phyloP scores from a whole-genome alignment of 2,329 filamentous ascomycete species.

The Stenocarpella maydis region DNA sequence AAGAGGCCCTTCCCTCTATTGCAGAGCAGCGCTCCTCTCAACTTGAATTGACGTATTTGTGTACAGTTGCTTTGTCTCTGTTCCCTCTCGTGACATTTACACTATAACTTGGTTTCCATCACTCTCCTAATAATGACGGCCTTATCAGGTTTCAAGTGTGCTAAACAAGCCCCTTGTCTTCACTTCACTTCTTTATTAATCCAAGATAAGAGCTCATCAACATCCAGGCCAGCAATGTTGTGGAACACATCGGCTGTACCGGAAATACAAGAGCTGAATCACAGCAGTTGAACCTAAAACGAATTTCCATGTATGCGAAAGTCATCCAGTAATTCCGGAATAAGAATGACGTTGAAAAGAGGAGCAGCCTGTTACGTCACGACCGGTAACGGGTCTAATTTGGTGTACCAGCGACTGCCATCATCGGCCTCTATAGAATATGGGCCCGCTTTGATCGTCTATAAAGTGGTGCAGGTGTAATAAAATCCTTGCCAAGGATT shows the following conservation, averaged over 20 bases:
- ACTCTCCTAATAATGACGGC: too few relatives aligned
- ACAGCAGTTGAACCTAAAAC: conserved; percentile 1
- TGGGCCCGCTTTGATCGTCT: neutral
- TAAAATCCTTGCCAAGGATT: neutral
- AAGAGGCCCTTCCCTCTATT: too few relatives aligned
- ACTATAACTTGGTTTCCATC: too few relatives aligned
- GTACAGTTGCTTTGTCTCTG: too few relatives aligned
- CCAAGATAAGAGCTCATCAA: too few relatives aligned
- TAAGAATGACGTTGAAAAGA: conserved; percentile 13
- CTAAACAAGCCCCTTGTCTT: too few relatives aligned
- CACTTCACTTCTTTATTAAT: too few relatives aligned
- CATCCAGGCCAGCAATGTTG: neutral
- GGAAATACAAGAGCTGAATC: conserved; percentile 4
- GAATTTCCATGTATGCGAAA: neutral
- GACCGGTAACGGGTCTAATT: conserved; percentile 18
- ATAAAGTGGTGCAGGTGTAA: neutral
- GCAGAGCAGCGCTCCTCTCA: too few relatives aligned
- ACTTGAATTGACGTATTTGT: too few relatives aligned
- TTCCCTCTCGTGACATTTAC: too few relatives aligned
- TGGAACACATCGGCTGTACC: neutral
- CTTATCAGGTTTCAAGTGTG: too few relatives aligned
- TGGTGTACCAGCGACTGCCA: conserved; percentile 4
- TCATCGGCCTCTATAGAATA: neutral
- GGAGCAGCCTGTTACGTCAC: conserved; percentile 18
- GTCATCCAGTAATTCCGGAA: conserved; percentile 2